phyloP scores from a whole-genome alignment of 805 yeast genomes.

The Saccharomycopsis guyanensis region DNA sequence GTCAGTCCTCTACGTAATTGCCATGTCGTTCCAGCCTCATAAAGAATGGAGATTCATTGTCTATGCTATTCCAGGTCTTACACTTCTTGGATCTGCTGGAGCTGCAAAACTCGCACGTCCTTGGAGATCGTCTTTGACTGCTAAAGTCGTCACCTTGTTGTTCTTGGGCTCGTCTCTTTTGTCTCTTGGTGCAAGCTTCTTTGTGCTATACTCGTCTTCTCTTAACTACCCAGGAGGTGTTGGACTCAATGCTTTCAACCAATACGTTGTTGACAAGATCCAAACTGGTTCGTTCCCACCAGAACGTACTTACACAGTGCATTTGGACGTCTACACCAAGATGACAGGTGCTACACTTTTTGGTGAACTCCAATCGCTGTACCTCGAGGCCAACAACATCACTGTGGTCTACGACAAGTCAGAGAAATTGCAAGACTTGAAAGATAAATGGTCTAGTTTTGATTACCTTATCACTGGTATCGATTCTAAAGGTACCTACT shows the following conservation, averaged over 20 bases:
- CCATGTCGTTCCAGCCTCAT: slow-evolving; percentile 79
- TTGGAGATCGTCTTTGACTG: slow-evolving; percentile 27
- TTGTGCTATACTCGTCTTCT: slow-evolving; percentile 50
- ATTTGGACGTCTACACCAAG: slow-evolving; percentile 72
- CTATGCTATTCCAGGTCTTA: slow-evolving; percentile 64
- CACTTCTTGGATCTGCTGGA: slow-evolving; percentile 57
- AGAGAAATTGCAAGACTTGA: slow-evolving; percentile 40
- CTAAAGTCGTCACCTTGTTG: slow-evolving; percentile 23
- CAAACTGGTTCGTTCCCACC: slow-evolving; percentile 12
- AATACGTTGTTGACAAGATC: slow-evolving; percentile 26
- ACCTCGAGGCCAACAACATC: slow-evolving; percentile 25
- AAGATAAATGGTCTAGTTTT: slow-evolving; percentile 38
- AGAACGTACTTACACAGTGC: slow-evolving; percentile 38
- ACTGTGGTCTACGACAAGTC: slow-evolving; percentile 63
- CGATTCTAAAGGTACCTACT: slow-evolving; percentile 20
- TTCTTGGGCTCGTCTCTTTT: slow-evolving; percentile 15
- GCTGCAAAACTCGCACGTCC: slow-evolving; percentile 29
- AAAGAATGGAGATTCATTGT: slow-evolving; percentile 91
- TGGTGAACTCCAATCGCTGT: slow-evolving; percentile 44
- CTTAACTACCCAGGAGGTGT: slow-evolving; percentile 86
- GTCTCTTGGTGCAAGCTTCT: slow-evolving; percentile 27
- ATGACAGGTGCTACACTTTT: slow-evolving; percentile 84
- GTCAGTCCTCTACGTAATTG: slow-evolving; percentile 44
- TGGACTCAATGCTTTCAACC: slow-evolving; percentile 53
- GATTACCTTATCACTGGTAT: slow-evolving; percentile 43